These are phyloP conservation scores for Saccharata proteae DNA, from an alignment of 2,329 filamentous ascomycete species.

Conservation along the genomic window DNA sequence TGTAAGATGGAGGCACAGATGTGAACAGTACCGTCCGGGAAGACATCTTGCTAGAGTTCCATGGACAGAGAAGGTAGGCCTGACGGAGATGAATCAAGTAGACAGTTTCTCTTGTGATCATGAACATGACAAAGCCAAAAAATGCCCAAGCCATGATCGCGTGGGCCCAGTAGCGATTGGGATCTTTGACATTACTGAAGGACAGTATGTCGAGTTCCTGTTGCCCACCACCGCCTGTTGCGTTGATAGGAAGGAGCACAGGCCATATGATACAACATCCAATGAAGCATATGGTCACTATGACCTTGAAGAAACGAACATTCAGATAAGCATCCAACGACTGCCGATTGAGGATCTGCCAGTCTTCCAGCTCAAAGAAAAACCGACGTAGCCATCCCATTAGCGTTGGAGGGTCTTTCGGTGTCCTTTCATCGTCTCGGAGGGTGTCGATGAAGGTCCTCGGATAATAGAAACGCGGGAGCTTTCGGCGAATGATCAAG, in stretches of 20 bases:
- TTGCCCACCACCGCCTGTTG: constrained; percentile 25
- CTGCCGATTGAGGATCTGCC: constrained; percentile 35
- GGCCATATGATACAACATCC: constrained; percentile 34
- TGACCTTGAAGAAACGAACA: constrained; percentile 34
- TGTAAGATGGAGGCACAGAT: constrained; percentile 30
- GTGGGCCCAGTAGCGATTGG: constrained; percentile 33
- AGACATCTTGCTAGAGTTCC: constrained; percentile 32
- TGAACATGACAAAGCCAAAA: constrained; percentile 25
- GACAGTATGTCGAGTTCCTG: constrained; percentile 26
- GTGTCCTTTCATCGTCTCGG: constrained; percentile 8
- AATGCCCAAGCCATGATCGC: constrained; percentile 20
- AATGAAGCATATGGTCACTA: constrained; percentile 29
- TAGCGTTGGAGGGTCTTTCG: constrained; percentile 1
- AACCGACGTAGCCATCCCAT: constrained; percentile 29
- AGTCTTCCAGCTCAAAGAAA: constrained; percentile 31
- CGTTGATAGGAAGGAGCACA: constrained; percentile 35
- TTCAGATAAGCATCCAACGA: constrained; percentile 38
- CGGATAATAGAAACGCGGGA: constrained; percentile 44
- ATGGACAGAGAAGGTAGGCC: constrained; percentile 33
- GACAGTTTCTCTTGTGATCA: constrained; percentile 35
- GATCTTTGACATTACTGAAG: constrained; percentile 23
- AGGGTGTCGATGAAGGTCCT: constrained; percentile 18
- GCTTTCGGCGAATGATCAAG: constrained; percentile 35
- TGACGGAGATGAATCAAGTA: constrained; percentile 37
- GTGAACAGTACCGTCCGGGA: constrained; percentile 37